Conservation (phyloP, 331 rosid species). For the Rosa hybrid region DNA sequence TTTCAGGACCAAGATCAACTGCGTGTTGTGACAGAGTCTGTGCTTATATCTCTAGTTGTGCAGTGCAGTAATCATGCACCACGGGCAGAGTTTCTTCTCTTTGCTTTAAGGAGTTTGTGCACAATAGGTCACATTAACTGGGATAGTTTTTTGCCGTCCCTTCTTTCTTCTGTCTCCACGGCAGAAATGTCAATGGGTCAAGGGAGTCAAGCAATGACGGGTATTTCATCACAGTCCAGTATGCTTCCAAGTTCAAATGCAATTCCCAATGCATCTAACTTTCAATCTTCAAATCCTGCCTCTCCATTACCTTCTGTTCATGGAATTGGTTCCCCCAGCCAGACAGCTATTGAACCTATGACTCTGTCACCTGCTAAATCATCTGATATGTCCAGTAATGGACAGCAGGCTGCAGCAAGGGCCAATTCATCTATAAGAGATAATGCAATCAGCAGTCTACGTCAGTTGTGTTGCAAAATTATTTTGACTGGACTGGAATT, state of each 20-base stretch:
- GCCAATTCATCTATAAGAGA: constrained; percentile 60
- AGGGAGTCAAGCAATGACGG: constrained; percentile 58
- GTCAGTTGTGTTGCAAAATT: constrained; percentile 96
- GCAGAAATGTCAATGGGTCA: constrained; percentile 75
- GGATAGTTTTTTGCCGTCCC: constrained; percentile 86
- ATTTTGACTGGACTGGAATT: constrained; percentile 80
- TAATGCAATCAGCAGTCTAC: constrained; percentile 84
- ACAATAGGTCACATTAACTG: constrained; percentile 80
- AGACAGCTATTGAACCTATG: constrained; percentile 61
- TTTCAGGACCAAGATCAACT: constrained; percentile 94
- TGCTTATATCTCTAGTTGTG: constrained; percentile 77
- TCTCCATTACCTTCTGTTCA: constrained; percentile 85
- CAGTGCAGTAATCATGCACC: constrained; percentile 92
- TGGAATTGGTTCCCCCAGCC: constrained; percentile 89
- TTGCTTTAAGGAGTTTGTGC: constrained; percentile 73
- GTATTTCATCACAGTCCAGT: constrained; percentile 75
- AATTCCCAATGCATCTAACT: constrained; percentile 56
- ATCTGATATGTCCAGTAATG: constrained; percentile 61
- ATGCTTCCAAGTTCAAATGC: constrained; percentile 62
- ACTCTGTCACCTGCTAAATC: constrained; percentile 81
- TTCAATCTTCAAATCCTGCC: constrained; percentile 87
- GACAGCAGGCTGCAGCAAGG: constrained; percentile 58
- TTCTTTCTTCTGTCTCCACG: constrained; percentile 75
- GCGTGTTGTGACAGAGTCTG: constrained; percentile 77
- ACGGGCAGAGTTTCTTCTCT: constrained; percentile 85